Base-by-base conservation (phyloP, 2,329 filamentous ascomycete species). In the Fusarium anguioides region DNA sequence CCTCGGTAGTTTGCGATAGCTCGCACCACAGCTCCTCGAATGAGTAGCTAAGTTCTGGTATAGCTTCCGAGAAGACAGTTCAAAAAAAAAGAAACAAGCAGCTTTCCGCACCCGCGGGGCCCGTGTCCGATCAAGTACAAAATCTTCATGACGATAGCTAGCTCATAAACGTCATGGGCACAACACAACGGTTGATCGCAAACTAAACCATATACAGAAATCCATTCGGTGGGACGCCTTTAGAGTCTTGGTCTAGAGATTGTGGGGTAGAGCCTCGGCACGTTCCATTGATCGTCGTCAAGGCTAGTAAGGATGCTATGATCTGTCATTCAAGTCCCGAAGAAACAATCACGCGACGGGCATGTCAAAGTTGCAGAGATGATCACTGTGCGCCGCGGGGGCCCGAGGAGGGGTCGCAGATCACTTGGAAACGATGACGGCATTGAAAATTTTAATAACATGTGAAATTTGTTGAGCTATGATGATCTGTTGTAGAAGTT, bases 201-300 rank as follows among this genome's bases (percentile, higher is more conserved):
- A 67, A 47, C 64, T 67, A 67, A 60, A 67, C 64, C 47, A 3
- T 4, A 60, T 47, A 39, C 4, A 48, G 47, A 39, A 50, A n/a
- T 17, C 18, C 12, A 35, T 60, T 60, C 24, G 33, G 6, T 10
- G 31, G 21, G 27, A 21, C 12, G n/a, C n/a, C n/a, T n/a, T n/a
- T n/a, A n/a, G n/a, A n/a, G n/a, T n/a, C n/a, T n/a, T 27, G 24
- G 4, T n/a, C 7, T 10, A 6, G 12, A 50, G 24, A 54, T 42
- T 67, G 64, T 33, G 64, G 64, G 64, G 64, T 52, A 64, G n/a
- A 33, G 15, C 33, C 44, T 64, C 55, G 40, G 54, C 31, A 37
- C 8, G 17, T 10, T 21, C 44, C 6, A n/a, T n/a, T 26, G 27
- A 56, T 62, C 24, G 15, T 33, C 27, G 10, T 35, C 26, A 45